Percentiles rank a stretch among this genome's conserved stretches.
Conservation (phyloP, 768 basidiomycete species). For the Lentinula guzmanii region DNA sequence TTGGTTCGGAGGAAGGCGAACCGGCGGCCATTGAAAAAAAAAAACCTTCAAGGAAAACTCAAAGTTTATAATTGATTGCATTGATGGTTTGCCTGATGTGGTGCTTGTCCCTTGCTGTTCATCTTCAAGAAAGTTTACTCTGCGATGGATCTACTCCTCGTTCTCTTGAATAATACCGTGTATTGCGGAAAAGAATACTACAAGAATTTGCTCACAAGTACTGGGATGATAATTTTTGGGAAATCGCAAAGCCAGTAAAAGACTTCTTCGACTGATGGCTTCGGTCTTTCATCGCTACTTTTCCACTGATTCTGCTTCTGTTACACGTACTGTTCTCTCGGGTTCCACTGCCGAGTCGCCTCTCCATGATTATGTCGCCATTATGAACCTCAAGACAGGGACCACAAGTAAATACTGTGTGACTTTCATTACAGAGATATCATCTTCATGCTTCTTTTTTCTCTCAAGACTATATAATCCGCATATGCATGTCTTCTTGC, state of each 20-base stretch:
- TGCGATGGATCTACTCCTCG: not conserved
- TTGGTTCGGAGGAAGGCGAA: not conserved
- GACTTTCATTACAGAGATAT: not conserved
- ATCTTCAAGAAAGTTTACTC: not conserved
- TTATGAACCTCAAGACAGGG: not conserved
- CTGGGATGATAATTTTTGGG: not conserved
- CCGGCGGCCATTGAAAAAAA: not conserved
- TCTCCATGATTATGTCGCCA: not conserved
- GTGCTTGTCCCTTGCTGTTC: not conserved
- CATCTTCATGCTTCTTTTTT: slow-evolving; percentile 1
- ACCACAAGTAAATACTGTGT: not conserved
- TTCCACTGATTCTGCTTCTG: not conserved
- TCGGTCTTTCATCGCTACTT: not conserved
- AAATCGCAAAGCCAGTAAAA: not conserved
- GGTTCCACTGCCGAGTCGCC: not conserved
- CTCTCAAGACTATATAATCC: not conserved
- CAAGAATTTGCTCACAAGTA: not conserved
- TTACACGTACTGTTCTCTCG: not conserved
- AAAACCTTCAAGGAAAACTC: not conserved
- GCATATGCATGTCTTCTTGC: not conserved
- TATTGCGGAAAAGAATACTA: not conserved
- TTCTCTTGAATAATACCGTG: not conserved
- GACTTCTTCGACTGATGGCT: not conserved
- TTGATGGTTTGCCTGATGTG: not conserved
- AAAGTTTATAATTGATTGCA: not conserved